Evolutionary conservation across 768 basidiomycete genomes (phyloP), one percentile per base, ranked within the genome.

Genomic region (Leccinum fibrillosum): DNA sequence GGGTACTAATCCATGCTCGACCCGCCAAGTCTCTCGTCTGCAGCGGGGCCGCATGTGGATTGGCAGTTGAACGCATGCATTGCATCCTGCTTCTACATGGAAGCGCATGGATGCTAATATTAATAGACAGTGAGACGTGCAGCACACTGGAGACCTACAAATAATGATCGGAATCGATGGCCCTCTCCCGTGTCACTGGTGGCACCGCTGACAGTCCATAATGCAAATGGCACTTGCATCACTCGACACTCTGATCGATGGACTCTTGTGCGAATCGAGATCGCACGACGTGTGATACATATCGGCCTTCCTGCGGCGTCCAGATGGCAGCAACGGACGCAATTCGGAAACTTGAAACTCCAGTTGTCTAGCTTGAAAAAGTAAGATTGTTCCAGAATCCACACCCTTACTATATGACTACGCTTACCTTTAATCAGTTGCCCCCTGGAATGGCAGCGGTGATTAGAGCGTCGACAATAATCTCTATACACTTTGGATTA

Each of bases 361-460:
- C 17, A 4, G 15, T 44, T 44, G 19, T 44, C 42, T 44, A 44
- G 42, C 64, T 64, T 9, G 49, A 56, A 66, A 65, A 58, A 62
- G 64, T 23, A 49, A 52, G 51, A 64, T 64, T 59, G 45, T 23
- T 39, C 45, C 28, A 28, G 28, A 28, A 28, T 28, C 28, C 28
- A 28, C 19, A 28, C 39, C 50, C 19, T 21, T 28, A 23, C 23
- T 23, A 58, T 52, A 53, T 53, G 52, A 37, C 32, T 34, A 32
- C 26, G 37, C 44, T 30, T 28, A 26, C 37, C 25, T 47, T 23
- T 51, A 51, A 45, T 28, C 49, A 44, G n/a, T 39, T 37, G n/a
- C 21, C 35, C 44, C 45, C 28, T 25, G 28, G 9, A 23, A 9
- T 42, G 39, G 17, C 21, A 30, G 60, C 52, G 52, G 52, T 50